Base-by-base conservation (phyloP, 371 early-diverging fungal genomes). In the Zychaea mexicana region DNA sequence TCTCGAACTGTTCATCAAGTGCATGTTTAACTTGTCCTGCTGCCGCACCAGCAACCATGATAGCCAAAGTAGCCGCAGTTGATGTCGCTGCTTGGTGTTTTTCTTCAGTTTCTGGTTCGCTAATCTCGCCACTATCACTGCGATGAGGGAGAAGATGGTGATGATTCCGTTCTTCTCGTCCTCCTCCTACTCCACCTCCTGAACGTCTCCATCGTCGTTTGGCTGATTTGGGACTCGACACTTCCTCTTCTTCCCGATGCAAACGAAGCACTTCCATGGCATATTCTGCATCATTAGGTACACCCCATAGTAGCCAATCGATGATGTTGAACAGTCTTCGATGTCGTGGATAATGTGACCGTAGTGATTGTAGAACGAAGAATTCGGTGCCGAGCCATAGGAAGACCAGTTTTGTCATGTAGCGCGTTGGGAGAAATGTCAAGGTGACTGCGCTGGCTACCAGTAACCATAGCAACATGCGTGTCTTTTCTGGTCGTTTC, bases 281-380 rank as follows among this genome's bases (percentile, higher is more conserved):
- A 67, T 74, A 81, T 42, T 78, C 77, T 10, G 79, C 77, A 45
- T 81, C 81, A 22, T 76, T 77, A 0, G 81, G 81, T 4, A 81
- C 73, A 26, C 71, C 74, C 81, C 81, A 78, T 53, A 81, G 36
- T 6, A 78, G 39, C 69, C 77, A 70, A 42, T 81, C 74, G 26
- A 74, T 61, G n/a, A 74, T 55, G 45, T 72, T 76, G 45, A 81
- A 81, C n/a, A 78, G 53, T n/a, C 77, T 68, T 53, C 81, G 65
- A 46, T 81, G 69, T 10, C 75, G 64, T 22, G 79, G 79, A 60
- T 76, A 81, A 53, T 77, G 73, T 1, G 77, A 76, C n/a, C 77
- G 74, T 3, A 81, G 67, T 1, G 73, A 65, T 33, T 74, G 71
- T 17, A 81, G 54, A 19, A 78, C 72, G 55, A 81, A 81, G 36